phyloP scores from a whole-genome alignment of 768 basidiomycete genomes.

The Coprinellus aureogranulatus region DNA sequence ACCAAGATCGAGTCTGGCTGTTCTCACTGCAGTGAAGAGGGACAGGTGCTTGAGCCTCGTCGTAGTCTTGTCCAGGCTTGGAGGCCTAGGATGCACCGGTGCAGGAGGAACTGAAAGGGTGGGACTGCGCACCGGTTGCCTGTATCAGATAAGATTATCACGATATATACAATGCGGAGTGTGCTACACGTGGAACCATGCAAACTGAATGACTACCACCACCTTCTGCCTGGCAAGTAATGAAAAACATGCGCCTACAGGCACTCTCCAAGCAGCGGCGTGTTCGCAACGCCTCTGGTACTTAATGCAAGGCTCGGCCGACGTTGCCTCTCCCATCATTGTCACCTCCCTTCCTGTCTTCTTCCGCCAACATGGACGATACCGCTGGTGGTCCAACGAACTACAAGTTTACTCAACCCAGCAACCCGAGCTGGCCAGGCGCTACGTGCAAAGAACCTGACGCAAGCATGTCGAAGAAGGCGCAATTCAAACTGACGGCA shows the following conservation, averaged over 20 bases:
- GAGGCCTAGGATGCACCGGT: too few species aligned
- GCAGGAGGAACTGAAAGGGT: too few species aligned
- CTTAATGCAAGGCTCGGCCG: neutral
- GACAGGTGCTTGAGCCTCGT: too few species aligned
- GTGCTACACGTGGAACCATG: too few species aligned
- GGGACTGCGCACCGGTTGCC: neutral
- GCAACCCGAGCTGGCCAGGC: neutral
- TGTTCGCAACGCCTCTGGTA: neutral
- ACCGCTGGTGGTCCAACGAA: neutral
- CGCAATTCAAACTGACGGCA: slow-evolving; percentile 1
- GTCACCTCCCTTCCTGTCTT: neutral
- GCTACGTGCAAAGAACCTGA: neutral
- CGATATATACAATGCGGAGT: too few species aligned
- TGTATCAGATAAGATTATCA: slow-evolving; percentile 2
- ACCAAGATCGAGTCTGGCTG: too few species aligned
- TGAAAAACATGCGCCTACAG: neutral
- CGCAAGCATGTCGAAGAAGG: neutral
- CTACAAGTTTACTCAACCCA: neutral
- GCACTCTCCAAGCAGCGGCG: neutral
- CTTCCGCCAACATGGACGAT: neutral
- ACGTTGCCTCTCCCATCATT: neutral
- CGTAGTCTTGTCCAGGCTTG: too few species aligned
- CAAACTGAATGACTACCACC: neutral
- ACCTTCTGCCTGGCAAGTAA: neutral
- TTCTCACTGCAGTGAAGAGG: too few species aligned